Percentiles rank a stretch among this genome's conserved stretches.
phyloP scores from a whole-genome alignment of 257 asterid species.

The Solanum lignicaule region DNA sequence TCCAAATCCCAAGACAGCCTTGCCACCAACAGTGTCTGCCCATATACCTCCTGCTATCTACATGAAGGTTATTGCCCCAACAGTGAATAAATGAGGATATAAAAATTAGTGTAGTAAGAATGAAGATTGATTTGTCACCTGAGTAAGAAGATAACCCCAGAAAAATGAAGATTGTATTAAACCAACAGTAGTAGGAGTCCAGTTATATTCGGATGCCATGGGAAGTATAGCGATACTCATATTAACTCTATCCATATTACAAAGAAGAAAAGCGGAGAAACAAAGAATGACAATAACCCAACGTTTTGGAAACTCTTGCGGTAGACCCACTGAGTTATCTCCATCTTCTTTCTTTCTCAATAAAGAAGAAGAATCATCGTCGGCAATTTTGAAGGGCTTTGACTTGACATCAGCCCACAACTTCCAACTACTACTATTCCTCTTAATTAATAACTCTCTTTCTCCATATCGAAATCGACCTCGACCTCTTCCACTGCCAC shows the following conservation, averaged over 20 bases:
- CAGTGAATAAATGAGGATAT: neutral
- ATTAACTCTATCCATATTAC: slow-evolving; percentile 96
- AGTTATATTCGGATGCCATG: slow-evolving; percentile 67
- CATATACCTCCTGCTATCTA: slow-evolving; percentile 96
- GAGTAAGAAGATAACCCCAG: slow-evolving; percentile 96
- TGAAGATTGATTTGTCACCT: slow-evolving; percentile 29
- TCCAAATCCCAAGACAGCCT: slow-evolving; percentile 73
- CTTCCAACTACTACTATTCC: slow-evolving; percentile 22
- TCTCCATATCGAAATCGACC: slow-evolving; percentile 3
- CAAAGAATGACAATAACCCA: slow-evolving; percentile 87
- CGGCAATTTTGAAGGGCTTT: slow-evolving; percentile 38
- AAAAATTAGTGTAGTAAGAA: neutral
- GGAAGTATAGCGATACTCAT: slow-evolving; percentile 98
- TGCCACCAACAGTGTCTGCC: slow-evolving; percentile 96
- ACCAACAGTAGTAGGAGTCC: slow-evolving; percentile 89
- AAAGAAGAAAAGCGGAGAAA: slow-evolving; percentile 71
- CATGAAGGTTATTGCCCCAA: neutral
- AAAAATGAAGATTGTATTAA: slow-evolving; percentile 80
- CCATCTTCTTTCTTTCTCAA: slow-evolving; percentile 9
- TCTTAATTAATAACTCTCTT: slow-evolving; percentile 15
- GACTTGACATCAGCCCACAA: slow-evolving; percentile 56
- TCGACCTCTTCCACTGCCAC: neutral
- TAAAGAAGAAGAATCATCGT: slow-evolving; percentile 11
- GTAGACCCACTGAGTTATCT: slow-evolving; percentile 2
- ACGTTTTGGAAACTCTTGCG: slow-evolving; percentile 73